Evolutionary conservation across 805 yeast species (phyloP), one percentile per base, ranked within the genome.

Genomic region (Yarrowia phangngaensis): DNA sequence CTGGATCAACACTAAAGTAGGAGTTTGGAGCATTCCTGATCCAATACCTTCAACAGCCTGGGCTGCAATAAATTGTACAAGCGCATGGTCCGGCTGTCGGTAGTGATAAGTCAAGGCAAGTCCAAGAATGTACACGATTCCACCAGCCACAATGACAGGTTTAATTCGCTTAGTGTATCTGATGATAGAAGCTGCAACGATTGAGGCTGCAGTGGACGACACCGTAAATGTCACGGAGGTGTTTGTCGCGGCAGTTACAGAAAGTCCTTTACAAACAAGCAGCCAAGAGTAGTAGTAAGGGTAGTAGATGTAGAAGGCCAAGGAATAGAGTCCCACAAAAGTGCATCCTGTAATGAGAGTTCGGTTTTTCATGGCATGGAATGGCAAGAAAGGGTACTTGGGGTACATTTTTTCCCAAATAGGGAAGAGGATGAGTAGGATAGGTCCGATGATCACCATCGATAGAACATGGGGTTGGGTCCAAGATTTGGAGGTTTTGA

Each of bases 351-450:
- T n/a, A n/a, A n/a, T n/a, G n/a, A n/a, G n/a, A n/a, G n/a, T 84
- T 56, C 86, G 75, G 62, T 84, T 84, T 52, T 70, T 77, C 58
- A 84, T 60, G 53, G 80, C 68, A 11, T 68, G 63, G 55, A 68
- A 67, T 13, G 92, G 89, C n/a, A 76, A 63, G 32, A 84, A 60
- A 13, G 92, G 92, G 57, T 73, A 69, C n/a, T n/a, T n/a, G n/a
- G n/a, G n/a, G n/a, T n/a, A n/a, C n/a, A n/a, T n/a, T n/a, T n/a
- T n/a, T n/a, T n/a, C n/a, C n/a, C n/a, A n/a, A n/a, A n/a, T n/a
- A n/a, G n/a, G n/a, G n/a, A n/a, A n/a, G n/a, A n/a, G 38, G 8
- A 87, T 86, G 47, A 82, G 59, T 23, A 79, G 62, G 13, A 70
- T 73, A 54, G 77, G 70, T 2, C 92, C 92, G 51, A 84, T 59